Evolutionary conservation across 306 rosid species (phyloP), one percentile per base, ranked within the genome.

Genomic region (Adenanthera pavonina): DNA sequence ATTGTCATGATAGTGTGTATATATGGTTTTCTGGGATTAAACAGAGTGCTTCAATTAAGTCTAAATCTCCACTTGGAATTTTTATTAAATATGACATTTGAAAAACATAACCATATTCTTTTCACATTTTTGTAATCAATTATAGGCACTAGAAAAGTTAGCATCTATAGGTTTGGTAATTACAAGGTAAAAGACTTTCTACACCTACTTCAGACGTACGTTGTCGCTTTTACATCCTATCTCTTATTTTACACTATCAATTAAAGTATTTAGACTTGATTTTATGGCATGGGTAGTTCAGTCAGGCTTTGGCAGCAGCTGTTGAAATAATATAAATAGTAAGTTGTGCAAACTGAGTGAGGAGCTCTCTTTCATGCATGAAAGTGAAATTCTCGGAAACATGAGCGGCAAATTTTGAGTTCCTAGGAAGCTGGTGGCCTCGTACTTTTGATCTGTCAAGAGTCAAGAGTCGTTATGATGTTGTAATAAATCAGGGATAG

Each of bases 381-480:
- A 20, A 17, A 41, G n/a, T 75, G 70, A 80, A 75, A 61, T 69
- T 75, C 82, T 84, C 52, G 84, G 85, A 84, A 87, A 78, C 84
- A 64, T 81, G 77, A 74, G 73, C 25, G 70, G 84, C 47, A 84
- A 83, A 75, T 60, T 78, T 79, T 80, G 78, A 62, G 68, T 76
- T 78, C 82, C 90, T 75, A 85, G 82, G 84, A 83, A 85, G 67
- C 81, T 78, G 74, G 43, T 60, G n/a, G 14, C 57, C 60, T 79
- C 60, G 36, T 34, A 35, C 62, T 44, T 75, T 74, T 20, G 34
- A 82, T 78, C 3, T 78, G 80, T 81, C 80, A 78, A 74, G 77
- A 57, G 82, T 81, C 75, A 76, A 82, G 62, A 86, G 36, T 59
- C 82, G 44, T 66, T 74, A 72, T 13, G 75, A 86, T 83, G 66